Base-by-base conservation (phyloP, 352 stramenopile species). In the Phytophthora ramorum region DNA sequence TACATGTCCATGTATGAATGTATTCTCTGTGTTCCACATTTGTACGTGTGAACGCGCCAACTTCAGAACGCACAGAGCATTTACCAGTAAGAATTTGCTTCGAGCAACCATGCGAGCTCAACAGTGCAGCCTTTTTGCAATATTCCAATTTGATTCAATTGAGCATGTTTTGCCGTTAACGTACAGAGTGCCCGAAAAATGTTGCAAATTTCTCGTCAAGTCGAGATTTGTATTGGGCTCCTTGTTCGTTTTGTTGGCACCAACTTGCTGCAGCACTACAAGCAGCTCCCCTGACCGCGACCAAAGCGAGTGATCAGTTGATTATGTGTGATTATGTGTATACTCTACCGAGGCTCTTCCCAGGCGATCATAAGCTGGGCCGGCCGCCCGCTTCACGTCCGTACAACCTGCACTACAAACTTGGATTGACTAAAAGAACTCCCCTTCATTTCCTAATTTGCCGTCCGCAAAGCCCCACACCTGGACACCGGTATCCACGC, bases 381-480 rank as follows among this genome's bases (percentile, higher is more conserved):
- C 19, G 24, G 53, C 48, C 53, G 58, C 48, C 40, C 44, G 26
- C 24, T 61, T 28, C 54, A 40, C 28, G 47, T 43, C 26, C 26
- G 16, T 54, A 54, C 47, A 41, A 41, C 47, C 12, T 9, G 26
- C 16, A 9, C 4, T 7, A 6, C 17, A 22, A 34, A 32, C 16
- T 32, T 10, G 17, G 24, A 26, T 54, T 38, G 40, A 66, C 40
- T 53, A 66, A 59, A 59, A 32, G 14, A 53, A 37, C 28, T 34
- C 5, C 6, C 9, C 9, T 14, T 28, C 59, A 67, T 44, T 67
- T 61, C 38, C 41, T 35, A 67, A 61, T 61, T 55, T 50, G 12
- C 40, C 9, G n/a, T 20, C 20, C 26, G n/a, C 30, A 19, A 9
- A 43, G 9, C 26, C 4, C 28, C 28, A 10, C 2, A 45, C 10